These are phyloP conservation scores for Thalia dealbata DNA, from an alignment of 176 grass and related monocot genomes.

Conservation along the genomic window DNA sequence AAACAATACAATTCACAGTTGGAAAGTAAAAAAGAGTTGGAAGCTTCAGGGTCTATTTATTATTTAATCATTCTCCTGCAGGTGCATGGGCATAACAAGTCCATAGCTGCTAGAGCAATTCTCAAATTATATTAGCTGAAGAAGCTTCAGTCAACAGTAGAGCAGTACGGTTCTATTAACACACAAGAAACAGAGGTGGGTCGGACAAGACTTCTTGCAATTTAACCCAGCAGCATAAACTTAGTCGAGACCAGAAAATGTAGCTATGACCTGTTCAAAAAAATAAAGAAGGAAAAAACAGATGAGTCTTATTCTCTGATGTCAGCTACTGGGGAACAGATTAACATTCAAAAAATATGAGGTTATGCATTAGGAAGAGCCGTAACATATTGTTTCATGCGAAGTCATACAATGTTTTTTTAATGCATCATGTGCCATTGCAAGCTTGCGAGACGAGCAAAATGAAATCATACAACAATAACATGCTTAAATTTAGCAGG, in stretches of 20 bases:
- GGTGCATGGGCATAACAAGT: not conserved
- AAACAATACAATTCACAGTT: not conserved
- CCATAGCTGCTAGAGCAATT: not conserved
- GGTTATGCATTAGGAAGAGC: not conserved
- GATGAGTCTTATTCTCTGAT: not conserved
- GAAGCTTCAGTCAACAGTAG: not conserved
- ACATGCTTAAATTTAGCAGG: no score
- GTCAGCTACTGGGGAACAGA: no score
- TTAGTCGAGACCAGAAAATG: not conserved
- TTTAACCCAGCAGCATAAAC: not conserved
- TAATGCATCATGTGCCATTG: not conserved
- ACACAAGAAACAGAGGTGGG: not conserved
- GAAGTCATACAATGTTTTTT: not conserved
- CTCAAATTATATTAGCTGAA: not conserved
- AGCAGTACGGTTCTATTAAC: not conserved
- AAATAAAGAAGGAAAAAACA: not conserved
- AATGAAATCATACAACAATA: no score
- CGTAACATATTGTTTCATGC: not conserved
- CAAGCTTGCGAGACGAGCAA: not conserved
- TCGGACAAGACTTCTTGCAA: not conserved
- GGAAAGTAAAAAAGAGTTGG: not conserved
- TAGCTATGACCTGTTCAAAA: not conserved
- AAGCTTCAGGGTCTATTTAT: not conserved
- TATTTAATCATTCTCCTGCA: not conserved
- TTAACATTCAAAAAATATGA: no score